Conservation (phyloP, 352 stramenopile species). For the Globisporangium nunn region DNA sequence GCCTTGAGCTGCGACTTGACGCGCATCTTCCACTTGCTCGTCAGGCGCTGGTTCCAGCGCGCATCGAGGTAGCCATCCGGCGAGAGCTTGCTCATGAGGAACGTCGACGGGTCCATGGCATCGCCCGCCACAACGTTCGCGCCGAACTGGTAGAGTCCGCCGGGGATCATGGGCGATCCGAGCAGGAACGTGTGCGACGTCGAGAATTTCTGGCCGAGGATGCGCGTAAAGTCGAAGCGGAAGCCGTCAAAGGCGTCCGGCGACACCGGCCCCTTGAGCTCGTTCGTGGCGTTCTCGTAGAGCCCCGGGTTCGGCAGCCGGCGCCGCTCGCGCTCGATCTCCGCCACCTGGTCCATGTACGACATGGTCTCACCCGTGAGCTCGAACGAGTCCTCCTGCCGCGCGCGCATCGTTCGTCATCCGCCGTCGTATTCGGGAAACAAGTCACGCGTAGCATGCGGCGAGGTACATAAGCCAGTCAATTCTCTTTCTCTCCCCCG, state of each 20-base stretch:
- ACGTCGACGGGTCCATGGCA: slow-evolving; percentile 71
- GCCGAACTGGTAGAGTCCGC: slow-evolving; percentile 81
- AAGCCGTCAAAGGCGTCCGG: slow-evolving; percentile 83
- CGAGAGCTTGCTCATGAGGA: slow-evolving; percentile 84
- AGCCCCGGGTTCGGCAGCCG: slow-evolving; percentile 73
- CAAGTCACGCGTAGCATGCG: background rate
- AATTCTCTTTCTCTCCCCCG: too few species aligned
- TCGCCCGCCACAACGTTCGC: slow-evolving; percentile 76
- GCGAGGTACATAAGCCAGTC: too few species aligned
- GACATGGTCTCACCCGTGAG: slow-evolving; percentile 47
- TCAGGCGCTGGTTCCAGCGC: slow-evolving; percentile 80
- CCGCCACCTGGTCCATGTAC: slow-evolving; percentile 78
- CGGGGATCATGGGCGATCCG: slow-evolving; percentile 77
- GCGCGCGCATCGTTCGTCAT: too few species aligned
- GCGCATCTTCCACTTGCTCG: slow-evolving; percentile 72
- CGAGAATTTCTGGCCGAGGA: slow-evolving; percentile 72
- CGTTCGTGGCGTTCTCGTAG: slow-evolving; percentile 81
- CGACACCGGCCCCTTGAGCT: slow-evolving; percentile 75
- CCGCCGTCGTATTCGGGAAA: too few species aligned
- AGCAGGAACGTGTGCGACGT: slow-evolving; percentile 81
- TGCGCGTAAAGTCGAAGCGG: slow-evolving; percentile 83
- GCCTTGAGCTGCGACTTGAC: slow-evolving; percentile 81
- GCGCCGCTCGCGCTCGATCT: slow-evolving; percentile 70
- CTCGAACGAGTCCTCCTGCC: slow-evolving; percentile 8
- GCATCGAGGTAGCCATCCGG: slow-evolving; percentile 79